Evolutionary conservation across 1,284 basidiomycete genomes (phyloP).

Genomic region (Leccinum pachyderme): DNA sequence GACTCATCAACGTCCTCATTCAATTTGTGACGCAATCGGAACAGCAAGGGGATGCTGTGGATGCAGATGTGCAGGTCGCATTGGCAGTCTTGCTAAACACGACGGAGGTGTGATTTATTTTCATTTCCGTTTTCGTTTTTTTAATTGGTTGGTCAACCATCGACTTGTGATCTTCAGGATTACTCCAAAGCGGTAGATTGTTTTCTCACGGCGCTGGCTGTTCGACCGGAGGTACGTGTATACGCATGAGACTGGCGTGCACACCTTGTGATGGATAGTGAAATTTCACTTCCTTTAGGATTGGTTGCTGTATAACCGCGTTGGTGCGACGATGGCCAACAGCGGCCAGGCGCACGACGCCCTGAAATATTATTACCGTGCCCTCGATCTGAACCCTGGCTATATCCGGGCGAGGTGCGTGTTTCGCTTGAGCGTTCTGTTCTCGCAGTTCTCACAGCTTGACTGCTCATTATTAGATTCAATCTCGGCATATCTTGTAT

Average conservation of each 20-base stretch:
- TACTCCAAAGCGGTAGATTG: constrained; percentile 93
- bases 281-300: constrained; percentile 53
- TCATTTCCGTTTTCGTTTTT: not conserved
- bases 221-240: constrained; percentile 76
- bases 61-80: constrained; percentile 95
- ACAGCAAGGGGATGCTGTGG: constrained; percentile 42
- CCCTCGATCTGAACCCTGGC: constrained; percentile 86
- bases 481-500: constrained; percentile 91
- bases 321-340: constrained; percentile 96
- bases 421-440: not conserved
- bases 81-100: constrained; percentile 92
- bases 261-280: not conserved
- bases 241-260: not conserved
- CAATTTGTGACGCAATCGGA: constrained; percentile 59
- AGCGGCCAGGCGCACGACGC: constrained; percentile 83
- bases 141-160: not conserved
- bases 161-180: constrained; percentile 52
- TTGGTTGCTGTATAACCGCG: constrained; percentile 93
- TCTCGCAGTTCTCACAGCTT: not conserved
- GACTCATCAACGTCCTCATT: constrained; percentile 63
- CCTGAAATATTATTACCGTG: constrained; percentile 86
- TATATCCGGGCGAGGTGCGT: constrained; percentile 88
- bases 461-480: constrained; percentile 50
- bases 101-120: constrained; percentile 60
- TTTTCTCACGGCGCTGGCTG: constrained; percentile 85